These are phyloP conservation scores for Panaeolus cyanescens DNA, from an alignment of 768 basidiomycete genomes.

Conservation along the genomic window DNA sequence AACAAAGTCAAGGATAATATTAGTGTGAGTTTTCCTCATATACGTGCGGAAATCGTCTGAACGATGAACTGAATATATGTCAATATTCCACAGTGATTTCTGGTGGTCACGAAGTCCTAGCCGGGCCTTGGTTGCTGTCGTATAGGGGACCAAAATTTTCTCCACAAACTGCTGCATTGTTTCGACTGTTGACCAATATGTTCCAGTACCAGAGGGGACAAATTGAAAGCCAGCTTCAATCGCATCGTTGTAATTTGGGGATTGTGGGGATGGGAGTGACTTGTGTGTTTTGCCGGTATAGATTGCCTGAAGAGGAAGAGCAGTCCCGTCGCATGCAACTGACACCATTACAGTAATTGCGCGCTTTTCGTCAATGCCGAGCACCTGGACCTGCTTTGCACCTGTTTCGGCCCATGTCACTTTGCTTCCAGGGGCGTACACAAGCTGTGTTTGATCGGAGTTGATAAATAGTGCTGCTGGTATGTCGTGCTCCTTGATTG, in stretches of 20 bases:
- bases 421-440: slow-evolving; percentile 21
- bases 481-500: slow-evolving; percentile 26
- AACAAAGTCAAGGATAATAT: slow-evolving; percentile 29
- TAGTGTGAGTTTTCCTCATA: slow-evolving; percentile 30
- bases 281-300: slow-evolving; percentile 26
- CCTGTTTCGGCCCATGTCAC: slow-evolving; percentile 31
- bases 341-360: slow-evolving; percentile 40
- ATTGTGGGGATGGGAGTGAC: slow-evolving; percentile 21
- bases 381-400: slow-evolving; percentile 32
- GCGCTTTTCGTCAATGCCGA: slow-evolving; percentile 40
- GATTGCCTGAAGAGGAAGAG: slow-evolving; percentile 41
- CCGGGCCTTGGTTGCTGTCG: slow-evolving; percentile 11
- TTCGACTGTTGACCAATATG: slow-evolving; percentile 28
- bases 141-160: slow-evolving; percentile 32
- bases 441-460: slow-evolving; percentile 36
- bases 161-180: slow-evolving; percentile 30
- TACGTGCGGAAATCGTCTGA: slow-evolving; percentile 33
- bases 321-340: slow-evolving; percentile 26
- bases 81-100: slow-evolving; percentile 29
- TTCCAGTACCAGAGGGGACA: slow-evolving; percentile 21
- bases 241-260: slow-evolving; percentile 20
- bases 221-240: slow-evolving; percentile 21
- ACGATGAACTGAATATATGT: slow-evolving; percentile 38
- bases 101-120: slow-evolving; percentile 21
- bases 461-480: slow-evolving; percentile 30